phyloP scores from a whole-genome alignment of 202 grass and related monocot species.

The Setaria viridis region DNA sequence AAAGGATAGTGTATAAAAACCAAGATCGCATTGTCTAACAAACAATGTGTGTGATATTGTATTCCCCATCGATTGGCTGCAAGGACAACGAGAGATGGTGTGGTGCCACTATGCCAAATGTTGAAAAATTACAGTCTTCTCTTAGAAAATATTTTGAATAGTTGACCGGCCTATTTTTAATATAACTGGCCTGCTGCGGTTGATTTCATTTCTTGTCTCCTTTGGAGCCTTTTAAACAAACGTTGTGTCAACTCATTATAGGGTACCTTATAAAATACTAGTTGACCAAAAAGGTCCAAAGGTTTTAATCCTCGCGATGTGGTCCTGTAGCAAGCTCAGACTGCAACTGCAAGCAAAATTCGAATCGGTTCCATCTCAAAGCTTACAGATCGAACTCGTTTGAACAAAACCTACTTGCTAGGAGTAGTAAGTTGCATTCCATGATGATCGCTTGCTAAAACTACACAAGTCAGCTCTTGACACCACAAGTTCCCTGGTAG shows the following conservation, averaged over 20 bases:
- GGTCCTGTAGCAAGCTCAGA: constrained; percentile 22
- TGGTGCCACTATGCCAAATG: background rate
- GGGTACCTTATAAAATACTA: background rate
- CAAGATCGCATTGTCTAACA: constrained; percentile 1
- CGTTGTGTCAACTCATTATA: constrained; percentile 22
- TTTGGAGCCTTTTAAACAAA: background rate
- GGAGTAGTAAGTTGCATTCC: background rate
- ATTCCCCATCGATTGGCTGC: background rate
- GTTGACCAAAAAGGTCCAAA: constrained; percentile 33
- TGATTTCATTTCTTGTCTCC: background rate
- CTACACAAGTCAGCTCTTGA: background rate
- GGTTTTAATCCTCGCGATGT: background rate
- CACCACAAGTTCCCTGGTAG: background rate
- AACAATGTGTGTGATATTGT: constrained; percentile 1
- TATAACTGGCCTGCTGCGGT: background rate
- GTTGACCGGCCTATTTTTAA: constrained; percentile 3
- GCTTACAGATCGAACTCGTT: background rate
- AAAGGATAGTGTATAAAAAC: constrained; percentile 24
- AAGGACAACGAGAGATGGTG: background rate
- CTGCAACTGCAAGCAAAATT: background rate
- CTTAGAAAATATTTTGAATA: background rate
- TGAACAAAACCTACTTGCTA: constrained; percentile 6
- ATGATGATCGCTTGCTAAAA: background rate
- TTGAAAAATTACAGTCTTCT: constrained; percentile 18
- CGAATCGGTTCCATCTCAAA: background rate